Evolutionary conservation across 345 rosid genomes (phyloP), one percentile per base, ranked within the genome.

Genomic region (Schrenkiella parvula): DNA sequence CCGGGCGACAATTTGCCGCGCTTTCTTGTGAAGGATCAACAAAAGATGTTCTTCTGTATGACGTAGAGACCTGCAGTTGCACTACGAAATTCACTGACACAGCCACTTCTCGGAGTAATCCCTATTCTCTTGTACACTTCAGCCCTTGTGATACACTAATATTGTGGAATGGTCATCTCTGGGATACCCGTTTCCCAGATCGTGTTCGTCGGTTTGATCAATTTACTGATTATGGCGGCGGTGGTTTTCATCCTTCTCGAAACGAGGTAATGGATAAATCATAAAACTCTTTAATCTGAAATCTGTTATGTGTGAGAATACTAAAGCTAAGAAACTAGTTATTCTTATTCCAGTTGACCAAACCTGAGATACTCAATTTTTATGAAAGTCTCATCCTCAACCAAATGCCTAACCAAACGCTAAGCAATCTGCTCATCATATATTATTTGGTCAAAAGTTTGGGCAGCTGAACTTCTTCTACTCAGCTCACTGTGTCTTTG

Each of bases 221-320:
- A 71, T 91, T 89, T 70, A 81, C 95, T 0, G 97, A 95, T 81
- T 87, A 89, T 79, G 99, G 99, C 2, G 99, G 99, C 9, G 97
- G 99, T 55, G 99, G 97, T 35, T 95, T 88, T 75, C 99, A 91
- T 84, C 99, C 99, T 80, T 89, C 97, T 76, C 88, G 96, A 66
- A 91, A 87, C 71, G 99, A 95, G 97, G 99, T 95, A 89, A 55
- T 51, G 44, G 6, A 60, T n/a, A n/a, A 53, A 6, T 47, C 25
- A 65, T 66, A n/a, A 26, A 17, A 17, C 54, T 52, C 55, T 54
- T 55, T 50, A 11, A 34, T 42, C 63, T 51, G 26, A 43, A 51
- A 2, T 3, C 13, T 35, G 3, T 68, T 63, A 52, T 48, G 5
- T 51, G 4, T 57, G 43, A 25, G 25, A 39, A 21, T 47, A 29